A percentile compares a stretch with the other conserved stretches of the same genome.
phyloP scores from a whole-genome alignment of 768 basidiomycete species.

The Xerocomellus amylosporus region DNA sequence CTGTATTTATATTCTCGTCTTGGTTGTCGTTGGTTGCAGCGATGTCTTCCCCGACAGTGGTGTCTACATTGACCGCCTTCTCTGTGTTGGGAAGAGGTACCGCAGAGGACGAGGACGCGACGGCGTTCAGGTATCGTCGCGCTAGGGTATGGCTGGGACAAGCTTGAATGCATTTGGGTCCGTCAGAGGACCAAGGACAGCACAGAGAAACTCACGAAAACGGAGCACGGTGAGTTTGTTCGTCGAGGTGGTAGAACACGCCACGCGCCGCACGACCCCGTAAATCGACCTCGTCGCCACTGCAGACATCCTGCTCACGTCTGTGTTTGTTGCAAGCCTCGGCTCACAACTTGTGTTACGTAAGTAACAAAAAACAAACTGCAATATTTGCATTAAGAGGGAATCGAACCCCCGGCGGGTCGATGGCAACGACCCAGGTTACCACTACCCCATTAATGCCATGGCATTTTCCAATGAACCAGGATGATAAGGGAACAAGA shows the following conservation, averaged over 20 bases:
- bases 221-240: background rate
- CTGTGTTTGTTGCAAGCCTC: too few relatives aligned
- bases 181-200: background rate
- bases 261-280: background rate
- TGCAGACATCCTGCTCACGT: background rate
- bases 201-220: constrained; percentile 15
- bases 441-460: constrained; percentile 58
- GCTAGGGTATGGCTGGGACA: background rate
- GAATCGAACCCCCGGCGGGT: constrained; percentile 89
- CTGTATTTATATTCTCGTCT: background rate
- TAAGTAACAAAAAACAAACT: background rate
- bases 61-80: background rate
- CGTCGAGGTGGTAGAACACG: background rate
- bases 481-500: too few relatives aligned
- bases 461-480: too few relatives aligned
- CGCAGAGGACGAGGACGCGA: background rate
- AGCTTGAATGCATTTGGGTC: constrained; percentile 1
- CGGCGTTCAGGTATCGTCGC: constrained; percentile 7
- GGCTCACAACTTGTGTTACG: background rate
- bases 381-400: constrained; percentile 35
- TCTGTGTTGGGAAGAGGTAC: background rate
- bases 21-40: background rate
- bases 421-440: constrained; percentile 71
- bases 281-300: background rate
- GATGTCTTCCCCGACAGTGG: background rate